Conservation (phyloP, 257 asterid species). For the Solanum stenotomum region DNA sequence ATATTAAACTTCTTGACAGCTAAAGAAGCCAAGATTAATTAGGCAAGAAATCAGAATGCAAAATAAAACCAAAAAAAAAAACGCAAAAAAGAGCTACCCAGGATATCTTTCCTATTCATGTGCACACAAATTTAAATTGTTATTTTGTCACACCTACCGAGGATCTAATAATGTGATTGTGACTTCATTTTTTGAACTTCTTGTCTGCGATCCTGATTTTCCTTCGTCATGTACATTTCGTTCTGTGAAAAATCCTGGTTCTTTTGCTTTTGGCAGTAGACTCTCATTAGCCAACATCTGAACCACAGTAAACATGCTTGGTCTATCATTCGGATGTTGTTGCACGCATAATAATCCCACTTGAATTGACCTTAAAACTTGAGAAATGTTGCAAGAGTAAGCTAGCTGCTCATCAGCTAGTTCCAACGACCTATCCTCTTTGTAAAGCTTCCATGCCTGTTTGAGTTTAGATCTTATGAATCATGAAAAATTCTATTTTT, state of each 20-base stretch:
- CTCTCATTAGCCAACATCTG: neutral
- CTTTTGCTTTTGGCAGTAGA: neutral
- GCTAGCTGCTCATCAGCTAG: neutral
- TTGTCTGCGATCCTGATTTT: neutral
- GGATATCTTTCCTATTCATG: neutral
- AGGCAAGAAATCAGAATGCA: neutral
- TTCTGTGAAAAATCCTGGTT: neutral
- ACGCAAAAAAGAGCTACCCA: too few relatives aligned
- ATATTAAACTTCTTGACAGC: constrained; percentile 20
- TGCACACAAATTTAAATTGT: neutral
- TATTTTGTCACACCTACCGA: neutral
- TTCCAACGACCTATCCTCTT: neutral
- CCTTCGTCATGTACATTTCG: neutral
- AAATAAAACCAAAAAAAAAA: neutral
- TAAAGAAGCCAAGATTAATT: constrained; percentile 1
- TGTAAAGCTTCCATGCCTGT: constrained; percentile 5
- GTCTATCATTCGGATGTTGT: neutral
- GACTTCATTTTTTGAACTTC: neutral
- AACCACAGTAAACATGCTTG: neutral
- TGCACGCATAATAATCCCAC: neutral
- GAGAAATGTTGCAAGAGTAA: neutral
- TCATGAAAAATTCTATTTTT: neutral
- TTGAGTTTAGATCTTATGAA: neutral
- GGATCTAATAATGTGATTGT: neutral
- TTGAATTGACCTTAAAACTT: neutral